phyloP scores from a whole-genome alignment of 169 alveolate species.

The Theileria parva region DNA sequence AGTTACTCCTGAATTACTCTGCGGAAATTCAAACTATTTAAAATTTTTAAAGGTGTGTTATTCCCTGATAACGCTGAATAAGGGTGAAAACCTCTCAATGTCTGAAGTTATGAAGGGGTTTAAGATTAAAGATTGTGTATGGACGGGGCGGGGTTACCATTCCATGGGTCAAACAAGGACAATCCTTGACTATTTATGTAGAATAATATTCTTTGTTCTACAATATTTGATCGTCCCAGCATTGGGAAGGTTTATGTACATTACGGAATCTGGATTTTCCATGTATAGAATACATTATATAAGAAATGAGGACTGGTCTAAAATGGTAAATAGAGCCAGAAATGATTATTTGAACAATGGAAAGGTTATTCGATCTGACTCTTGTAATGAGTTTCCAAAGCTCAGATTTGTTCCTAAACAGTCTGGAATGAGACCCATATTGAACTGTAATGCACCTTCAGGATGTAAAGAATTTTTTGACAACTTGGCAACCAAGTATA shows the following conservation, averaged over 20 bases:
- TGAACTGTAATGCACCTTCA: constrained; percentile 29
- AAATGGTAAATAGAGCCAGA: constrained; percentile 45
- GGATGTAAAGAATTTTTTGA: neutral
- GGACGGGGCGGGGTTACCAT: constrained; percentile 19
- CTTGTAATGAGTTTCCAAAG: neutral
- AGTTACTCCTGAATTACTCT: constrained; percentile 28
- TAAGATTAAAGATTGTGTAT: constrained; percentile 37
- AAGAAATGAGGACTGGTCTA: constrained; percentile 38
- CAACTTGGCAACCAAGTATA: neutral
- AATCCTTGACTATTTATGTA: constrained; percentile 45
- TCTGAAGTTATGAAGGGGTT: constrained; percentile 54
- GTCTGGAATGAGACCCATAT: constrained; percentile 66
- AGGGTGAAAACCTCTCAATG: constrained; percentile 55
- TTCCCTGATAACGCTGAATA: constrained; percentile 48
- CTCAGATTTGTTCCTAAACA: constrained; percentile 61
- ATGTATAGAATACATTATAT: constrained; percentile 52
- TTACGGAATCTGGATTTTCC: constrained; percentile 46
- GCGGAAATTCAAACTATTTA: constrained; percentile 31
- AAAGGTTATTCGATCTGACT: neutral
- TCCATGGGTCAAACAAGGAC: constrained; percentile 44
- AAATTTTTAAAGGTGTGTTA: constrained; percentile 32
- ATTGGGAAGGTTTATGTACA: constrained; percentile 43
- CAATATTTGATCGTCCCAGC: constrained; percentile 54
- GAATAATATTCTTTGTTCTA: constrained; percentile 43
- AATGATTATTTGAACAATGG: constrained; percentile 9